Conservation (phyloP, 2,329 filamentous ascomycete species). For the Claviceps maximensis region DNA sequence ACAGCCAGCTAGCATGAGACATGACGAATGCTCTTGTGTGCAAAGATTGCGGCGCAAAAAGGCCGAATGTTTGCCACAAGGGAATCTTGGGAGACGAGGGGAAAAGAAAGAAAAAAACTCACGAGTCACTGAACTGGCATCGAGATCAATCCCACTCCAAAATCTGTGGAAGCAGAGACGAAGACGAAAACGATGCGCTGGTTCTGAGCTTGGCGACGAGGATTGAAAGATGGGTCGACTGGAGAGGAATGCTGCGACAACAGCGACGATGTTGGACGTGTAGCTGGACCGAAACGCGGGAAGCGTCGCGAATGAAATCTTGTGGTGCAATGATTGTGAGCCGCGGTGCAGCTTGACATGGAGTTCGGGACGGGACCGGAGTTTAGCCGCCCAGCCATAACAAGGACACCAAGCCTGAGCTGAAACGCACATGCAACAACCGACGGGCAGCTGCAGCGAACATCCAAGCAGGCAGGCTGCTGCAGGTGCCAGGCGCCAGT, state of each 20-base stretch:
- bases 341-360: background rate
- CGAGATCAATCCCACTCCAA: background rate
- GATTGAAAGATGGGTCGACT: background rate
- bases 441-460: too few relatives aligned
- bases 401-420: too few relatives aligned
- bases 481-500: too few relatives aligned
- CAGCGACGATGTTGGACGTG: background rate
- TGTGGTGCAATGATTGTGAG: background rate
- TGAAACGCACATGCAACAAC: too few relatives aligned
- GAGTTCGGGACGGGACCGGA: constrained; percentile 1
- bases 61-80: background rate
- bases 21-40: background rate
- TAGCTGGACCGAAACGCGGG: background rate
- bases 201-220: background rate
- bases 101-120: background rate
- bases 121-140: background rate
- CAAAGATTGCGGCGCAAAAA: background rate
- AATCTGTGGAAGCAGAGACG: background rate
- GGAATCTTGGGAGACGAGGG: background rate
- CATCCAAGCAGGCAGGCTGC: too few relatives aligned
- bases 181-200: background rate
- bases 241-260: background rate
- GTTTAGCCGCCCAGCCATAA: constrained; percentile 6
- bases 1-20: background rate
- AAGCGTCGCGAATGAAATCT: background rate